A percentile compares a stretch with the other conserved stretches of the same genome.
phyloP scores from a whole-genome alignment of 2,329 filamentous ascomycete species.

The Pyrenophora tritici-repentis region DNA sequence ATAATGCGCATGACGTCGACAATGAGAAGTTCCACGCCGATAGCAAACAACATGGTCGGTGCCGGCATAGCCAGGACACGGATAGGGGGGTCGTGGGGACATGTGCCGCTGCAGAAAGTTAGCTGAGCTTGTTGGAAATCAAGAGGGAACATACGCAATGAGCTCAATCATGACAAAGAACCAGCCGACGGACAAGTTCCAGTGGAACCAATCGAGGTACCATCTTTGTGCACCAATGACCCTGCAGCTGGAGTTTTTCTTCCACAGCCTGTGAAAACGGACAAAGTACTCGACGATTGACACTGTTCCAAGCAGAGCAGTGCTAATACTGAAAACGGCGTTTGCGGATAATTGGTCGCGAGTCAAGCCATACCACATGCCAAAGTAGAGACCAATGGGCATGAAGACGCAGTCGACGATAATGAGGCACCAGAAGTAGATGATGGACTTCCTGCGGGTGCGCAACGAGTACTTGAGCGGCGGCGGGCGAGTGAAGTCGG shows the following conservation, averaged over 20 bases:
- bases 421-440: constrained; percentile 64
- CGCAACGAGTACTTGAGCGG: constrained; percentile 62
- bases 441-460: constrained; percentile 60
- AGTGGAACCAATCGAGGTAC: constrained; percentile 62
- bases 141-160: constrained; percentile 50
- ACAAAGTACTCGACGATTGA: constrained; percentile 61
- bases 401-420: constrained; percentile 63
- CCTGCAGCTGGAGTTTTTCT: constrained; percentile 58
- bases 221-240: constrained; percentile 54
- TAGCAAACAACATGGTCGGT: constrained; percentile 57
- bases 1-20: constrained; percentile 56
- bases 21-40: constrained; percentile 57
- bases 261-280: constrained; percentile 56
- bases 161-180: constrained; percentile 62
- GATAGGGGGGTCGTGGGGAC: constrained; percentile 55
- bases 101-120: constrained; percentile 48
- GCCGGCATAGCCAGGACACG: constrained; percentile 60
- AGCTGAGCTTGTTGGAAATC: constrained; percentile 1
- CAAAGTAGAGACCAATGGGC: constrained; percentile 65
- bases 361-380: constrained; percentile 62
- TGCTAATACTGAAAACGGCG: constrained; percentile 60
- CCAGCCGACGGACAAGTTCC: constrained; percentile 61
- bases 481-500: constrained; percentile 52
- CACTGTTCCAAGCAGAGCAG: constrained; percentile 57
- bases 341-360: constrained; percentile 53